Evolutionary conservation across 805 yeast genomes (phyloP), one percentile per base, ranked within the genome.

Genomic region (Sugiyamaella smithiae): DNA sequence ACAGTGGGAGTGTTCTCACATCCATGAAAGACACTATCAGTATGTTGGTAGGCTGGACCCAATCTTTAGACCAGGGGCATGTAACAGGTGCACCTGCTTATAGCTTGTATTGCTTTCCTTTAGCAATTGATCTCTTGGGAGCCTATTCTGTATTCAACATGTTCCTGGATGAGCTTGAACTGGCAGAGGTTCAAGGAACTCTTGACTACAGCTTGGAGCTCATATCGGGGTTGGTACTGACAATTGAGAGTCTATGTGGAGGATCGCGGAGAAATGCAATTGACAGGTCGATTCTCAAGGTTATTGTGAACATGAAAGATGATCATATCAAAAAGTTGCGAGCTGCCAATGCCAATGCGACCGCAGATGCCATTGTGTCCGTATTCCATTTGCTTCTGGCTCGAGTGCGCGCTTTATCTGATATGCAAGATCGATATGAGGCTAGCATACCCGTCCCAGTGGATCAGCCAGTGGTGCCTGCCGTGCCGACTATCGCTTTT

Each of bases 71-170:
- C 35, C 53, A 54, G 32, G 56, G 59, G 8, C 55, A 53, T 24
- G 46, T 49, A 20, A 40, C 28, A 17, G 58, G 55, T 5, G 57
- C 58, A 2, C 60, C 61, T 3, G 52, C 48, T 3, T 59, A 53
- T 41, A 42, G 47, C 16, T 22, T 50, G 35, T 45, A 43, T 16
- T 20, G 52, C 20, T 37, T 57, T 8, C 23, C 54, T 2, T 28
- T 46, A 17, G 58, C 58, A 3, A 37, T 59, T 16, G 54, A 51
- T n/a, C 36, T 52, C n/a, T 38, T 57, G 12, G 64, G 64, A 11
- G 57, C 57, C 12, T 32, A 40, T 8, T 45, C 45, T 16, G 58
- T 57, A 5, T 29, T 57, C 17, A 28, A 42, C 14, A 45, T 54
- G 28, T 33, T 59, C 29, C 48, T 59, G 32, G 61, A 58, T 8